Percentiles rank a stretch among this genome's conserved stretches.
phyloP scores from a whole-genome alignment of 2,329 filamentous ascomycete species.

The Sporothrix inflata region DNA sequence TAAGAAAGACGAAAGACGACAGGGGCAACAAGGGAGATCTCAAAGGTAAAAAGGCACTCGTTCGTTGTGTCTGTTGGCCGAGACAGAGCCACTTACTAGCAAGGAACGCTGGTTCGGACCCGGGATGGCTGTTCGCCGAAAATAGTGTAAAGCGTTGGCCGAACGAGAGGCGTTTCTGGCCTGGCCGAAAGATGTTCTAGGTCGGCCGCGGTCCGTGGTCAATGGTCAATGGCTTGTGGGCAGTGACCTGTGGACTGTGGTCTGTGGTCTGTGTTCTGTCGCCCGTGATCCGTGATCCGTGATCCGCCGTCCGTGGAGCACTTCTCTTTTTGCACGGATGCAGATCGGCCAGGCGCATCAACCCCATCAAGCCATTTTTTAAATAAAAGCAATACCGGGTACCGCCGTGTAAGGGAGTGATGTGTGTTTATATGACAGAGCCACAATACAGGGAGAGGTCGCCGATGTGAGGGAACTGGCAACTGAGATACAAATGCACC shows the following conservation, averaged over 20 bases:
- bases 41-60: neutral
- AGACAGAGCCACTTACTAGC: neutral
- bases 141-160: neutral
- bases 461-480: neutral
- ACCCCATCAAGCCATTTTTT: neutral
- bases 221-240: no score
- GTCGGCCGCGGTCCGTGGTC: no score
- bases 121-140: neutral
- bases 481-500: neutral
- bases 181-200: neutral
- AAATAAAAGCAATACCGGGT: neutral
- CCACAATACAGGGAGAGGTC: slow-evolving; percentile 2
- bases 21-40: slow-evolving; percentile 8
- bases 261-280: neutral
- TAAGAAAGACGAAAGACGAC: neutral
- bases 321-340: neutral
- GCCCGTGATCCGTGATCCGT: neutral
- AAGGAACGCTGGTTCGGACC: neutral
- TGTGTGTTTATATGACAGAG: neutral
- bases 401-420: neutral
- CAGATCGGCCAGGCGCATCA: neutral
- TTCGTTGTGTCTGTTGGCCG: neutral
- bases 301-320: neutral
- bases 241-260: neutral
- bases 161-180: neutral